phyloP scores from a whole-genome alignment of 805 yeast species.

The Candida michaelii region DNA sequence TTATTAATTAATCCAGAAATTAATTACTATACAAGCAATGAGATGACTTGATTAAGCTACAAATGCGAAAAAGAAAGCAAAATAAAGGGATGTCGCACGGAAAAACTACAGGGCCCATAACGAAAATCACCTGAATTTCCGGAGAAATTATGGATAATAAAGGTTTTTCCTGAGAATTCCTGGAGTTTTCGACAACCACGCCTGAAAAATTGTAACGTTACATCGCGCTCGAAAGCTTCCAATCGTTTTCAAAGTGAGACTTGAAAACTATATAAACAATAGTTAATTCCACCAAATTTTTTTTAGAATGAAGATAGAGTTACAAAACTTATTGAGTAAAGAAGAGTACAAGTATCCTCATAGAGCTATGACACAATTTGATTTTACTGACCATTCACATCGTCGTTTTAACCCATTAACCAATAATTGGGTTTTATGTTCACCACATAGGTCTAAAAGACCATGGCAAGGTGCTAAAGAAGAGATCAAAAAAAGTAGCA shows the following conservation, averaged over 20 bases:
- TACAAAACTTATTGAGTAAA: conserved; percentile 13
- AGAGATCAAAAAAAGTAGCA: conserved; percentile 35
- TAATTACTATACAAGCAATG: neutral
- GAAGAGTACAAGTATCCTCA: conserved; percentile 11
- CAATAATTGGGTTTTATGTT: conserved; percentile 66
- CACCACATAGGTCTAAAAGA: conserved; percentile 75
- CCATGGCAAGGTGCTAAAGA: conserved; percentile 83
- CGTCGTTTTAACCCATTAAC: conserved; percentile 69
- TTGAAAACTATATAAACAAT: conserved; percentile 12
- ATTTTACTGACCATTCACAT: conserved; percentile 60
- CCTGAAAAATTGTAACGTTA: conserved; percentile 11
- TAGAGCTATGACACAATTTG: conserved; percentile 33
- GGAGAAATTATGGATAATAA: conserved; percentile 2
- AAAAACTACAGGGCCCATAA: neutral
- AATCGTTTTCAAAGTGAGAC: neutral
- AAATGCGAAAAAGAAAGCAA: neutral
- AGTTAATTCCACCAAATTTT: neutral
- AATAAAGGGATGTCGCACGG: conserved; percentile 1
- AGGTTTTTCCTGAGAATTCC: conserved; percentile 2
- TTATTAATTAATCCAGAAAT: too few species aligned
- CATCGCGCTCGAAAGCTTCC: conserved; percentile 6
- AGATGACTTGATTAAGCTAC: neutral
- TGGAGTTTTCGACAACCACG: too few species aligned
- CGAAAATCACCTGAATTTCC: neutral
- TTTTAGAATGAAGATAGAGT: conserved; percentile 16